phyloP scores from a whole-genome alignment of 1,284 basidiomycete species.

The Rhodotorula sp. region DNA sequence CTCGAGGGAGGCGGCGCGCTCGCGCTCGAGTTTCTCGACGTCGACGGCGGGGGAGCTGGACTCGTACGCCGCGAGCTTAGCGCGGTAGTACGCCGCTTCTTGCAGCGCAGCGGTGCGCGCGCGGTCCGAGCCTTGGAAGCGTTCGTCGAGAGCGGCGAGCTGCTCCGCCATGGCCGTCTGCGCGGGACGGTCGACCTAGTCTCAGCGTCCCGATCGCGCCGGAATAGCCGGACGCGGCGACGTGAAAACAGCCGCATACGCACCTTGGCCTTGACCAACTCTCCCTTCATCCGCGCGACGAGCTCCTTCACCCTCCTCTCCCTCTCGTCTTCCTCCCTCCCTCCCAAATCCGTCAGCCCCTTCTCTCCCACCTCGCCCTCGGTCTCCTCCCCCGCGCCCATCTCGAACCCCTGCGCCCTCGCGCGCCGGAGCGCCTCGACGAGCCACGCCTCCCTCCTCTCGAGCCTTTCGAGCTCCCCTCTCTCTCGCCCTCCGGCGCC shows the following conservation, averaged over 20 bases:
- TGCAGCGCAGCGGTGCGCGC: slow-evolving; percentile 78
- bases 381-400: background rate
- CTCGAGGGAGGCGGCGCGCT: slow-evolving; percentile 79
- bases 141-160: slow-evolving; percentile 72
- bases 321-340: slow-evolving; percentile 44
- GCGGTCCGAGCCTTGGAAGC: slow-evolving; percentile 77
- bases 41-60: slow-evolving; percentile 63
- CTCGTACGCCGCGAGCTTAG: slow-evolving; percentile 87
- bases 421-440: background rate
- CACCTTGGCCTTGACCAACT: slow-evolving; percentile 85
- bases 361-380: slow-evolving; percentile 47
- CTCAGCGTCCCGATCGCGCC: background rate
- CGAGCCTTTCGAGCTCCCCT: slow-evolving; percentile 46
- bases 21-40: slow-evolving; percentile 71
- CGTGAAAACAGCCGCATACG: slow-evolving; percentile 46
- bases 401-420: background rate
- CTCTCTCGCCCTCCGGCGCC: background rate
- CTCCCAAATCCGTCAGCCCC: slow-evolving; percentile 41
- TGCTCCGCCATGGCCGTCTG: slow-evolving; percentile 74
- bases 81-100: slow-evolving; percentile 94
- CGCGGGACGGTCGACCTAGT: slow-evolving; percentile 31
- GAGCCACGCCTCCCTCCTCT: slow-evolving; percentile 29
- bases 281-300: slow-evolving; percentile 76
- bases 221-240: background rate
- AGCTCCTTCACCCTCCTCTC: slow-evolving; percentile 54